A percentile compares a stretch with the other conserved stretches of the same genome.
Evolutionary conservation across 148 eudicot genomes (phyloP).

Genomic region (Persicaria maculosa): DNA sequence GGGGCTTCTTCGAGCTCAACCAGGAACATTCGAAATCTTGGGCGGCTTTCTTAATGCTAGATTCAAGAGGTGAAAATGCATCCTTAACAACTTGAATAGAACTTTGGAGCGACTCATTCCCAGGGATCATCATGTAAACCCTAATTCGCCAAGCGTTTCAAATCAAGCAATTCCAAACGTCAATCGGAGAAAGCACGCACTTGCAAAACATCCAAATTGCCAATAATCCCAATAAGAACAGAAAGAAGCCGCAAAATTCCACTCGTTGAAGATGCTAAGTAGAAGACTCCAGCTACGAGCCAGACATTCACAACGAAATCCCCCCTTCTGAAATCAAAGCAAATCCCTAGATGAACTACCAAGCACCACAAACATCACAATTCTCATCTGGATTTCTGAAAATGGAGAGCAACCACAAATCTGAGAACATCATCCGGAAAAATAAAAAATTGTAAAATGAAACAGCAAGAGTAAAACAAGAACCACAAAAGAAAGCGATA

Average conservation of each 20-base stretch:
- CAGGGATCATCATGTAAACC: conserved; percentile 48
- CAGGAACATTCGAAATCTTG: conserved; percentile 73
- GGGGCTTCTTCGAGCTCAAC: conserved; percentile 35
- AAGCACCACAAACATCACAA: conserved; percentile 19
- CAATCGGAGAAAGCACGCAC: conserved; percentile 6
- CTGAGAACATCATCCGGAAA: conserved; percentile 3
- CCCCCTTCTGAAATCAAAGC: conserved; percentile 14
- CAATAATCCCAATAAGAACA: not conserved
- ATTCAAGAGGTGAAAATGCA: conserved; percentile 66
- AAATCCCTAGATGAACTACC: conserved; percentile 11
- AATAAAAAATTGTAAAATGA: not conserved
- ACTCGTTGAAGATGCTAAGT: not conserved
- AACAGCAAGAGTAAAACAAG: not conserved
- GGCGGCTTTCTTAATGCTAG: conserved; percentile 57
- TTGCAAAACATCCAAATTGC: not conserved
- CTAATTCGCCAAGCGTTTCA: conserved; percentile 10
- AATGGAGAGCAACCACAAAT: conserved; percentile 1
- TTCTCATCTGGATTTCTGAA: not conserved
- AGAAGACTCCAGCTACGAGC: conserved; percentile 1
- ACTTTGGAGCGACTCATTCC: conserved; percentile 65
- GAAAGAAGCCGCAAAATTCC: not conserved
- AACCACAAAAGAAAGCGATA: conserved; percentile 11
- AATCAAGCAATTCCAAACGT: conserved; percentile 13
- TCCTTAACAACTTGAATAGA: conserved; percentile 60
- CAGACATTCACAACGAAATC: not conserved